Base-by-base conservation (phyloP, 1,139 yeast species). In the Sugiyamaella xylanicola region DNA sequence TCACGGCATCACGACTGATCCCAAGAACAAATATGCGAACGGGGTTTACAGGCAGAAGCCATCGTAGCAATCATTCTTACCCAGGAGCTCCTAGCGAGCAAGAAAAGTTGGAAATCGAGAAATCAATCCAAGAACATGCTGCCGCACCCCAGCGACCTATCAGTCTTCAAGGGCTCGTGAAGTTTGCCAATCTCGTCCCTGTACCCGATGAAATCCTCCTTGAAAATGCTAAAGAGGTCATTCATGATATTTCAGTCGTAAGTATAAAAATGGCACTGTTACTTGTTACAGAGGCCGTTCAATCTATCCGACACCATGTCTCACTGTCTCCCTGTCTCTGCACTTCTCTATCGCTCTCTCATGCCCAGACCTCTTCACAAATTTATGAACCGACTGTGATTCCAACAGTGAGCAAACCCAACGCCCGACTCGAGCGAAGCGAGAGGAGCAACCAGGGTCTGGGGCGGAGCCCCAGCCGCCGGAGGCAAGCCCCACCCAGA, bases 191-290 rank as follows among this genome's bases (percentile, higher is more conserved):
- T 21, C 40, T 58, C 9, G 63, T 62, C 4, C 64, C 66, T 3
- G 59, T 70, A 11, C 61, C 71, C 8, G 68, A 67, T 36, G 59
- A 62, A 4, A 63, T 62, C 5, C 65, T 74, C 44, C 64, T 76
- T 22, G 69, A 67, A 17, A 75, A 75, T 56, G 77, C 78, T 2
- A 65, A 65, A 40, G 69, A 66, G n/a, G 77, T 77, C 2, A 68
- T 81, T 2, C 72, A 74, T 29, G 76, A 76, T 47, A 64, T 82
- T 49, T 65, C 80, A 7, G 76, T 78, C 4, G 70, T 77, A 57
- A 72, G 77, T 59, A 17, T 20, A n/a, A n/a, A n/a, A n/a, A n/a
- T n/a, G n/a, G n/a, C n/a, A n/a, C n/a, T n/a, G n/a, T n/a, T n/a
- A n/a, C n/a, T n/a, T n/a, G n/a, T n/a, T n/a, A n/a, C n/a, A n/a